Base-by-base conservation (phyloP, 345 rosid species). In the Camelina hispida region DNA sequence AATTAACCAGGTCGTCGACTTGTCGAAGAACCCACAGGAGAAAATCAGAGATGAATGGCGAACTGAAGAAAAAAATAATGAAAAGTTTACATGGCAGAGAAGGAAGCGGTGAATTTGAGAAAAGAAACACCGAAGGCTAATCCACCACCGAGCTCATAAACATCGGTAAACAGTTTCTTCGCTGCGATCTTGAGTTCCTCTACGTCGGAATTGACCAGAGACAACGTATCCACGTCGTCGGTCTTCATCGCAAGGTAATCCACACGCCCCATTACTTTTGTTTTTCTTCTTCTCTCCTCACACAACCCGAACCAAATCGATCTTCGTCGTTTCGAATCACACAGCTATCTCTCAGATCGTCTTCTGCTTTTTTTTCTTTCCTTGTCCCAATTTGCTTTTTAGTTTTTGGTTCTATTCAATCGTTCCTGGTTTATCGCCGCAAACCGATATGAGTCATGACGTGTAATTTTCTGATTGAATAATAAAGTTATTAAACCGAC, bases 41-140 rank as follows among this genome's bases (percentile, higher is more conserved):
- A 9, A 9, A 35, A 35, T 8, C 38, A 35, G 38, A 35, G 38
- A 25, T 2, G 28, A 25, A 35, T 35, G 40, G 1, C 40, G 40
- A 35, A 10, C 9, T 35, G 30, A 28, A 28, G 30, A 1, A 28
- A 28, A 25, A 28, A 28, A 5, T 20, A 28, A 25, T 23, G 38
- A 35, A 35, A 25, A 22, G 81, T 86, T 75, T 47, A 91, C 95
- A 91, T 94, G 25, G 98, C 96, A 58, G 97, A 78, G 50, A 87
- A 83, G 47, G 93, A 91, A 64, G 97, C 88, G 14, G 87, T 69
- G 89, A 96, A 88, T 82, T 85, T 83, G 87, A 91, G 87, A 63
- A 91, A 89, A 47, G 90, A 77, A 43, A 91, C 87, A 18, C 91
- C 96, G 2, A 87, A 87, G 3, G 86, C 89, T 50, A 86, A 74